Conservation (phyloP, 129 eudicot genomes). For the Silybum marianum region DNA sequence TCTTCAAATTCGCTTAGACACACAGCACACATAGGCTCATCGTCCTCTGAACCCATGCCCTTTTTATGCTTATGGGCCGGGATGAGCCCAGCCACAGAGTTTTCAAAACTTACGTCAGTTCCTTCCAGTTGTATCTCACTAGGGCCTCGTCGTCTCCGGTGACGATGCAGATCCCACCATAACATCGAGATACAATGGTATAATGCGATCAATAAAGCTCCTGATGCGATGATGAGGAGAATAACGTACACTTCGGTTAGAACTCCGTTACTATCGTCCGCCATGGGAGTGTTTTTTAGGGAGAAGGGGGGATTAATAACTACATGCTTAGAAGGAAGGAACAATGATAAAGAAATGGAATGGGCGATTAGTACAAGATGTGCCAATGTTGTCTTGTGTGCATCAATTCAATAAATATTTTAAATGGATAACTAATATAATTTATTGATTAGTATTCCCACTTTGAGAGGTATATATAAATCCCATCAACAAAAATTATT, state of each 20-base stretch:
- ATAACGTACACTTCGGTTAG: conserved; percentile 28
- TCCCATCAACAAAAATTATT: background rate
- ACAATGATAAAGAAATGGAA: conserved; percentile 27
- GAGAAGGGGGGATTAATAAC: background rate
- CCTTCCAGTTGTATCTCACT: background rate
- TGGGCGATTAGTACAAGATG: conserved; percentile 41
- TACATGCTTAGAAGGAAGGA: conserved; percentile 20
- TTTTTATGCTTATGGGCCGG: conserved; percentile 40
- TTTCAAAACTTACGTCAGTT: conserved; percentile 24
- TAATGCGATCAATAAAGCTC: conserved; percentile 36
- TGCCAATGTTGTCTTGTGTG: conserved; percentile 25
- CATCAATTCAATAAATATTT: background rate
- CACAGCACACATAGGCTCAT: conserved; percentile 41
- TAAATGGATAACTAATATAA: background rate
- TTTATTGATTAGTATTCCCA: background rate
- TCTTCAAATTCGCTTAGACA: conserved; percentile 51
- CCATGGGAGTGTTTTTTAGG: conserved; percentile 14
- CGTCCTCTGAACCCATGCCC: conserved; percentile 19
- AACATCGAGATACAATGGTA: conserved; percentile 39
- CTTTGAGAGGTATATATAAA: conserved; percentile 16
- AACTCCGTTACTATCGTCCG: conserved; percentile 12
- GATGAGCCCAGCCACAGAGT: conserved; percentile 27
- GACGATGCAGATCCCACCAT: conserved; percentile 32
- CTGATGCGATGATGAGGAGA: conserved; percentile 36
- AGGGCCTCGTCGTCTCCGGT: background rate